Percentiles rank a stretch among this genome's conserved stretches.
These are phyloP conservation scores for Suhomyces tanzawaensis DNA, from an alignment of 805 yeast species.

Conservation along the genomic window DNA sequence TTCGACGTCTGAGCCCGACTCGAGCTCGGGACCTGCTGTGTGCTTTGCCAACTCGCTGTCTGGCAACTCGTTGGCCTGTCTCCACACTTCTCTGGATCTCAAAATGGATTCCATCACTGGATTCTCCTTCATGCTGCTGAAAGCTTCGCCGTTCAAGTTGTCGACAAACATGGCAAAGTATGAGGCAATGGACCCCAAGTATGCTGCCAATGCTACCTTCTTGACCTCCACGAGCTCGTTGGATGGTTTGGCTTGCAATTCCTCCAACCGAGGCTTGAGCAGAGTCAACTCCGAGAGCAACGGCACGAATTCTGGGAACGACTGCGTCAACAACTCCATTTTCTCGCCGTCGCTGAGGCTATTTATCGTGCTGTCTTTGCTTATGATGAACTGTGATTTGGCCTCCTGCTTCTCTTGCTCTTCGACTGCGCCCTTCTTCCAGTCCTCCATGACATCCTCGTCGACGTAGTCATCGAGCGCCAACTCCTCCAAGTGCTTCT, in stretches of 20 bases:
- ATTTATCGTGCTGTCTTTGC: constrained; percentile 15
- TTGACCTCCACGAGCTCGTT: constrained; percentile 45
- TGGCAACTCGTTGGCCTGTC: constrained; percentile 66
- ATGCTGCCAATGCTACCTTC: constrained; percentile 69
- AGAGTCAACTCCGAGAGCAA: constrained; percentile 58
- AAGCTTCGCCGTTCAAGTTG: constrained; percentile 52
- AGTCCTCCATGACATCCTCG: constrained; percentile 75
- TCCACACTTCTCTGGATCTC: constrained; percentile 83
- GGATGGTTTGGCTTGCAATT: constrained; percentile 6
- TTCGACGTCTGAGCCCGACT: constrained; percentile 10
- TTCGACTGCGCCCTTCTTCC: constrained; percentile 59
- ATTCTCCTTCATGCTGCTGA: constrained; percentile 70
- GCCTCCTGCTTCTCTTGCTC: constrained; percentile 32
- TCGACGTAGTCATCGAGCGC: constrained; percentile 56
- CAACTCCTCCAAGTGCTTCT: constrained; percentile 66
- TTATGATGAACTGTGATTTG: constrained; percentile 10
- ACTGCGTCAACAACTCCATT: constrained; percentile 50
- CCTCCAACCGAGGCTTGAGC: constrained; percentile 42
- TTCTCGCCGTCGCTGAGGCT: constrained; percentile 52
- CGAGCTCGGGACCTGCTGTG: constrained; percentile 17
- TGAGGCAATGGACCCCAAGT: constrained; percentile 72
- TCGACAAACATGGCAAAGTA: constrained; percentile 75
- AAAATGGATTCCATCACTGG: constrained; percentile 86
- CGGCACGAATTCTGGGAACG: constrained; percentile 84
- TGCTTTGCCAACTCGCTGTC: constrained; percentile 12